Conservation (phyloP, 495 filamentous ascomycete genomes). For the Xanthoparmelia taractica region DNA sequence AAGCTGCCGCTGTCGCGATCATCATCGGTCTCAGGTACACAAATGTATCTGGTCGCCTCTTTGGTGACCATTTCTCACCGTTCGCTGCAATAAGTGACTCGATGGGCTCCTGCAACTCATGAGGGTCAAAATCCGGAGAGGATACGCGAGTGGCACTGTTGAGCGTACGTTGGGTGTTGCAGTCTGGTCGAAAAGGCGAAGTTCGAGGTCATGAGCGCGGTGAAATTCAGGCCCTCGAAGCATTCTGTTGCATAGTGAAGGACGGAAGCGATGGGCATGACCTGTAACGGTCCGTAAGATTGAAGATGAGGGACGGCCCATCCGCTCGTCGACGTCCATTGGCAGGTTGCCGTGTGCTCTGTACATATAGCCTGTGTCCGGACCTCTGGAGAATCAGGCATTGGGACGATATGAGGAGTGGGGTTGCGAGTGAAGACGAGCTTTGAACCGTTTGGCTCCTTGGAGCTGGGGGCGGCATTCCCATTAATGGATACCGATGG, state of each 20-base stretch:
- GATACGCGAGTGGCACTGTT: constrained; percentile 66
- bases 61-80: constrained; percentile 73
- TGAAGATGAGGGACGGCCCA: constrained; percentile 73
- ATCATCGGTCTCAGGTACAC: constrained; percentile 79
- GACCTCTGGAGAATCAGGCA: constrained; percentile 46
- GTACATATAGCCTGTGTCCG: constrained; percentile 32
- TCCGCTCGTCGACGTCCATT: constrained; percentile 59
- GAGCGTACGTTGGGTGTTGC: constrained; percentile 67
- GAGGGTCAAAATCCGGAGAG: constrained; percentile 67
- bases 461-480: constrained; percentile 10
- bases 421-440: constrained; percentile 61
- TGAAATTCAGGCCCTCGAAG: constrained; percentile 85
- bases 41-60: constrained; percentile 54
- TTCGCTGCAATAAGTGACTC: constrained; percentile 44
- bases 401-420: constrained; percentile 59
- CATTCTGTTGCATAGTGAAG: constrained; percentile 90
- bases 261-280: constrained; percentile 77
- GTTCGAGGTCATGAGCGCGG: constrained; percentile 69
- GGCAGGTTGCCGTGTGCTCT: constrained; percentile 61
- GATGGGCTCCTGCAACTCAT: constrained; percentile 69
- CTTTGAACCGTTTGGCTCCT: constrained; percentile 63
- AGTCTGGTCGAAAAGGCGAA: constrained; percentile 80
- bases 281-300: constrained; percentile 69
- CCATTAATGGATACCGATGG: constrained; percentile 10
- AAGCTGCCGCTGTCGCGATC: constrained; percentile 68